These are phyloP conservation scores for Pichia sp. DNA, from an alignment of 1,139 yeast genomes.

Conservation along the genomic window DNA sequence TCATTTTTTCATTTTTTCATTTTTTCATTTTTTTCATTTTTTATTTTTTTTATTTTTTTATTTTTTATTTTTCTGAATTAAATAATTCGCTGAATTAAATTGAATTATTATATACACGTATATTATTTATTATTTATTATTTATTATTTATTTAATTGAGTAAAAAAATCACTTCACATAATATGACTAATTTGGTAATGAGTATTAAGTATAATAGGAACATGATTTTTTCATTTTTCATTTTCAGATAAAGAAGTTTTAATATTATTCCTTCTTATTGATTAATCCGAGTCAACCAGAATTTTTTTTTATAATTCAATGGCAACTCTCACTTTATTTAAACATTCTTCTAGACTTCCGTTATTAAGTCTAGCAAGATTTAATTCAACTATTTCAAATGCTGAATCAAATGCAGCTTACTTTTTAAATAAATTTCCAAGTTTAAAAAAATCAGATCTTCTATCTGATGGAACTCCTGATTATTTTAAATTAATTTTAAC, in stretches of 20 bases:
- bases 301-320: too few species aligned
- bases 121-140: too few species aligned
- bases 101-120: too few species aligned
- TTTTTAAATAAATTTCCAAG: constrained; percentile 38
- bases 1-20: background rate
- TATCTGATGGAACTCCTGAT: constrained; percentile 73
- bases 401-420: constrained; percentile 3
- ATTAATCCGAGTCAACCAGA: too few species aligned
- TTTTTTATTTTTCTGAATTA: background rate
- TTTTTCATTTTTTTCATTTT: background rate
- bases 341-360: background rate
- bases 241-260: background rate
- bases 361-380: background rate
- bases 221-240: background rate
- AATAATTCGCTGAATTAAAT: too few species aligned
- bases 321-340: background rate
- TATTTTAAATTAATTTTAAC: constrained; percentile 84
- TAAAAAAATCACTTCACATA: too few species aligned
- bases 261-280: too few species aligned
- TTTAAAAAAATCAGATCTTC: constrained; percentile 45
- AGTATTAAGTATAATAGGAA: too few species aligned
- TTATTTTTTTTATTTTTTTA: background rate
- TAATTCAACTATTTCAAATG: background rate
- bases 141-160: too few species aligned
- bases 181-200: too few species aligned